Percentiles rank a stretch among this genome's conserved stretches.
Conservation (phyloP, 2,329 filamentous ascomycete genomes). For the Venturia carpophila region DNA sequence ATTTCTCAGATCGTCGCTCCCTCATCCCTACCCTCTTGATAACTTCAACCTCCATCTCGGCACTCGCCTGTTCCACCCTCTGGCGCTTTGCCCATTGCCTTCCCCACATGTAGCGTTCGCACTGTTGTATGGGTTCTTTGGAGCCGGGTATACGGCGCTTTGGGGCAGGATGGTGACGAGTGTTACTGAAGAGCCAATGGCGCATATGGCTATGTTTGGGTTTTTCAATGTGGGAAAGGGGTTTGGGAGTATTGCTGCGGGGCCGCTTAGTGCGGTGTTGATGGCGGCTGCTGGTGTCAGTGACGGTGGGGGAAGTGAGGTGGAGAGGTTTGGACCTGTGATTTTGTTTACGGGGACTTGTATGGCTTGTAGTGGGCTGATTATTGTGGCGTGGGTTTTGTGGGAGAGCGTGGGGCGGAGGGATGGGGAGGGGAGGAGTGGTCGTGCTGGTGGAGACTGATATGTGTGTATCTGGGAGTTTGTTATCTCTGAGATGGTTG, state of each 20-base stretch:
- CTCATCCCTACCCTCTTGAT: slow-evolving; percentile 5
- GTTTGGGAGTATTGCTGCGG: slow-evolving; percentile 15
- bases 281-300: background rate
- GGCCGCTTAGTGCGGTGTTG: slow-evolving; percentile 12
- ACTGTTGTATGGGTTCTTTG: slow-evolving; percentile 18
- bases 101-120: slow-evolving; percentile 11
- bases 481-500: too few species aligned
- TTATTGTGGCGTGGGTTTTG: background rate
- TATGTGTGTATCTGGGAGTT: too few species aligned
- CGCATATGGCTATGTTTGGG: slow-evolving; percentile 13
- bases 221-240: slow-evolving; percentile 13
- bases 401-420: background rate
- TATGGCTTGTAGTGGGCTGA: background rate
- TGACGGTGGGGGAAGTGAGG: background rate
- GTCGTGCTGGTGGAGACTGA: too few species aligned
- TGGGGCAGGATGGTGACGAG: slow-evolving; percentile 16
- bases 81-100: slow-evolving; percentile 16
- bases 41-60: slow-evolving; percentile 16
- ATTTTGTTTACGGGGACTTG: background rate
- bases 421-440: background rate
- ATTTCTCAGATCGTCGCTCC: slow-evolving; percentile 9
- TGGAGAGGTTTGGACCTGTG: background rate
- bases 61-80: background rate
- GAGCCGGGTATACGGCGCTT: slow-evolving; percentile 16
- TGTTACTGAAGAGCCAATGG: slow-evolving; percentile 16